Evolutionary conservation across 345 rosid species (phyloP).

Genomic region (Lumnitzera littorea): DNA sequence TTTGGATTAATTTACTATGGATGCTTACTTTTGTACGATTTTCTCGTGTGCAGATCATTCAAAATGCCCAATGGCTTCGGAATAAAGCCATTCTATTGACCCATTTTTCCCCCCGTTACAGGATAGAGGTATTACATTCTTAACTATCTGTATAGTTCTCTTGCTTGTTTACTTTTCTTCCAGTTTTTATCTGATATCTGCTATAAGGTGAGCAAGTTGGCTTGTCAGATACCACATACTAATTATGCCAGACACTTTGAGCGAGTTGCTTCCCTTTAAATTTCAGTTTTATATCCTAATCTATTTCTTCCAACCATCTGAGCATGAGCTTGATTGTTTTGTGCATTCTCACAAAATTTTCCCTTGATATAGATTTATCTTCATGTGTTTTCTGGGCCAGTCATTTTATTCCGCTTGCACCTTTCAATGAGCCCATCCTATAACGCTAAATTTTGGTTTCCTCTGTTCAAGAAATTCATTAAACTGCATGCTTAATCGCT

Average conservation of each 20-base stretch:
- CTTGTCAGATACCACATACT: no score
- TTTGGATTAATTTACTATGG: neutral
- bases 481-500: no score
- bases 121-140: slow-evolving; percentile 48
- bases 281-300: neutral
- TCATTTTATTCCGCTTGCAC: no score
- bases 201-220: no score
- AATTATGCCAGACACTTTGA: no score
- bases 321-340: neutral
- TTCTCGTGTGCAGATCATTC: slow-evolving; percentile 54
- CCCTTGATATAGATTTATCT: no score
- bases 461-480: no score
- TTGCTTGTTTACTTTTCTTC: neutral
- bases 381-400: no score
- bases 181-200: no score
- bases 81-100: slow-evolving; percentile 68
- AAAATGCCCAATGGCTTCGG: slow-evolving; percentile 85
- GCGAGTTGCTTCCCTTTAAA: no score
- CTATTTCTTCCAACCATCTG: neutral
- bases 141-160: neutral
- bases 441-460: no score
- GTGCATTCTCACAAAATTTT: neutral
- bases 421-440: no score
- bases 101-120: slow-evolving; percentile 90
- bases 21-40: neutral